These are phyloP conservation scores for Zygoascus meyerae DNA, from an alignment of 1,139 yeast species.

Conservation along the genomic window DNA sequence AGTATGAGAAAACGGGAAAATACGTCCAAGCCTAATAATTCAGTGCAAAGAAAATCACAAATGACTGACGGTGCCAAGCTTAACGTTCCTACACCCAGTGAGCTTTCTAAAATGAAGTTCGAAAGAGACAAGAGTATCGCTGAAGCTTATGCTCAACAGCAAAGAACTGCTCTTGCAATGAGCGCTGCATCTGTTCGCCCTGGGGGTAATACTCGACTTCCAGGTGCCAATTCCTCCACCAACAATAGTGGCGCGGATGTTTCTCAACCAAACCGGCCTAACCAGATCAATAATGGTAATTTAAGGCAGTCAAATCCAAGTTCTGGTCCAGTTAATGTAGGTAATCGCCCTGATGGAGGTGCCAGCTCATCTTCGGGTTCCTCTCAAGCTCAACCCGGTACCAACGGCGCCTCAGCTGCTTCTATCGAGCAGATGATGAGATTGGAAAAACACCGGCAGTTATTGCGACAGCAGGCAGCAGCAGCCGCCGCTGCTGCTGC, in stretches of 20 bases:
- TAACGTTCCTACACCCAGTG: constrained; percentile 69
- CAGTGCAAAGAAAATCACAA: constrained; percentile 27
- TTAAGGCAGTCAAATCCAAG: too few relatives aligned
- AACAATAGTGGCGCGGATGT: neutral
- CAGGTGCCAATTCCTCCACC: neutral
- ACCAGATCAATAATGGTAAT: too few relatives aligned
- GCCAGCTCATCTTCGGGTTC: constrained; percentile 8
- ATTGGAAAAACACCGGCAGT: constrained; percentile 18
- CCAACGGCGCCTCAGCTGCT: constrained; percentile 6
- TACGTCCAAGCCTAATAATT: constrained; percentile 47
- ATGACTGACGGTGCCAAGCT: constrained; percentile 27
- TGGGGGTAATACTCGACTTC: constrained; percentile 9
- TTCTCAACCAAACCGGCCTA: too few relatives aligned
- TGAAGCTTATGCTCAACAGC: constrained; percentile 57
- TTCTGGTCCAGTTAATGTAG: too few relatives aligned
- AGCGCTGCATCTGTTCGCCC: constrained; percentile 9
- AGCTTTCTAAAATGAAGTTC: constrained; percentile 69
- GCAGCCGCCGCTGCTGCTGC: constrained; percentile 19
- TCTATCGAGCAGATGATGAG: constrained; percentile 18
- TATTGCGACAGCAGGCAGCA: constrained; percentile 17
- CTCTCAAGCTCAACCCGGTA: constrained; percentile 10
- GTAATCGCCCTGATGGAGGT: constrained; percentile 1
- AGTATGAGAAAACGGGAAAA: constrained; percentile 83
- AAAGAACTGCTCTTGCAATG: constrained; percentile 14
- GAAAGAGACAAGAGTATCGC: constrained; percentile 83